These are phyloP conservation scores for Phyllosticta citriasiana DNA, from an alignment of 2,329 filamentous ascomycete genomes.

Conservation along the genomic window DNA sequence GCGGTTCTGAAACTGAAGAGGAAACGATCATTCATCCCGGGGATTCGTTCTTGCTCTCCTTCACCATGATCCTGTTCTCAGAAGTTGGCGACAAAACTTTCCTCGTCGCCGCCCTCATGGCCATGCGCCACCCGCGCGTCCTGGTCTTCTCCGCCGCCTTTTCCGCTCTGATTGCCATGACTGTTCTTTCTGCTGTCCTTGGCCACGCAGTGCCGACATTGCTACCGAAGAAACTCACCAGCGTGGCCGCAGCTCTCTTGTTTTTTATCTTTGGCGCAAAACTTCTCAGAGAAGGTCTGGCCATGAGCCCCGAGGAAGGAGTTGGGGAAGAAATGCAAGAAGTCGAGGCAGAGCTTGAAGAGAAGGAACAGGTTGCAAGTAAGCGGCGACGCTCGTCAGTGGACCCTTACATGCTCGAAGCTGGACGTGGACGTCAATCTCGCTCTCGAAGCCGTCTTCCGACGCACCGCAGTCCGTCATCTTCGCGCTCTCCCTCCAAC, in stretches of 20 bases:
- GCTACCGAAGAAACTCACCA: constrained; percentile 83
- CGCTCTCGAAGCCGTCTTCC: constrained; percentile 66
- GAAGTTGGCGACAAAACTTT: constrained; percentile 99
- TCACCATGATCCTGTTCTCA: constrained; percentile 95
- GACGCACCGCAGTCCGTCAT: constrained; percentile 72
- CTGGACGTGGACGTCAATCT: constrained; percentile 64
- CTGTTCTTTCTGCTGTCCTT: constrained; percentile 80
- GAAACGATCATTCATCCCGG: constrained; percentile 62
- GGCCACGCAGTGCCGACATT: constrained; percentile 86
- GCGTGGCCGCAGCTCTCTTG: constrained; percentile 70
- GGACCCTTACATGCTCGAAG: constrained; percentile 69
- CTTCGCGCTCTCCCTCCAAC: constrained; percentile 29
- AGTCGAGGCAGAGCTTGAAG: constrained; percentile 85
- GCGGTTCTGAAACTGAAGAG: constrained; percentile 20
- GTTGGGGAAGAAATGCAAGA: constrained; percentile 97
- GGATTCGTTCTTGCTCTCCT: constrained; percentile 83
- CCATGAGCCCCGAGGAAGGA: constrained; percentile 81
- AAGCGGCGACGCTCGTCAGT: constrained; percentile 59
- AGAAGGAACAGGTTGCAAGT: constrained; percentile 72
- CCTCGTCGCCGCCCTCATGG: constrained; percentile 93
- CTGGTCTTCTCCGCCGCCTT: constrained; percentile 95
- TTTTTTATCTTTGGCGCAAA: constrained; percentile 86
- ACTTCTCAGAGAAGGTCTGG: constrained; percentile 74
- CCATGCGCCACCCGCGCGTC: constrained; percentile 92
- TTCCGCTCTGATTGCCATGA: constrained; percentile 85